Evolutionary conservation across 2,329 filamentous ascomycete genomes (phyloP).

Genomic region (Ophiostoma ulmi): DNA sequence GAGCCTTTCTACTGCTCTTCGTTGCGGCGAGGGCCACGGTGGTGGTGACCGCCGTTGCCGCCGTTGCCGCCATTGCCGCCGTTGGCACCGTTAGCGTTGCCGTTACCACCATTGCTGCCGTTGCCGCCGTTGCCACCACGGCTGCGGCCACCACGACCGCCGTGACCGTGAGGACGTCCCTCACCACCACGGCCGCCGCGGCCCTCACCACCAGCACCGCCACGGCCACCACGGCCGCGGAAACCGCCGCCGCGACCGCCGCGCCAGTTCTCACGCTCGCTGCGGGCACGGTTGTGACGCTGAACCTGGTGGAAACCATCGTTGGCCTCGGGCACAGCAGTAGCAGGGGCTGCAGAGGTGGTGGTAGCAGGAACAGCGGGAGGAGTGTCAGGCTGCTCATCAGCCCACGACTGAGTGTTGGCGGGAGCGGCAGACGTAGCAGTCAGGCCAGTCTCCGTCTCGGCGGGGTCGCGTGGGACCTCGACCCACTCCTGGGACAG

Average conservation of each 20-base stretch:
- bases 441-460: conserved; percentile 59
- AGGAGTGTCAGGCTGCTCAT: conserved; percentile 61
- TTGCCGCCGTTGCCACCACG: conserved; percentile 7
- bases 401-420: conserved; percentile 70
- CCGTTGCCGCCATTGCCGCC: background rate
- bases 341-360: conserved; percentile 25
- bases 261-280: conserved; percentile 47
- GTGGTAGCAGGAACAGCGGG: conserved; percentile 31
- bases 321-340: conserved; percentile 40
- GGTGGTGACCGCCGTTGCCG: background rate
- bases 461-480: conserved; percentile 63
- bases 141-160: conserved; percentile 21
- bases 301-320: conserved; percentile 72
- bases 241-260: conserved; percentile 50
- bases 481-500: conserved; percentile 68
- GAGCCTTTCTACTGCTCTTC: conserved; percentile 15
- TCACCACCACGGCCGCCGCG: conserved; percentile 20
- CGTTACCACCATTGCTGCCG: background rate
- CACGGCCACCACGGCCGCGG: conserved; percentile 44
- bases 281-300: conserved; percentile 52
- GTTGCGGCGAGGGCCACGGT: conserved; percentile 10
- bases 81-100: background rate
- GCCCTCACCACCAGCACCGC: conserved; percentile 39
- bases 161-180: conserved; percentile 21
- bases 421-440: conserved; percentile 54